phyloP scores from a whole-genome alignment of 495 filamentous ascomycete species.

The Rhizodiscina lignyota region DNA sequence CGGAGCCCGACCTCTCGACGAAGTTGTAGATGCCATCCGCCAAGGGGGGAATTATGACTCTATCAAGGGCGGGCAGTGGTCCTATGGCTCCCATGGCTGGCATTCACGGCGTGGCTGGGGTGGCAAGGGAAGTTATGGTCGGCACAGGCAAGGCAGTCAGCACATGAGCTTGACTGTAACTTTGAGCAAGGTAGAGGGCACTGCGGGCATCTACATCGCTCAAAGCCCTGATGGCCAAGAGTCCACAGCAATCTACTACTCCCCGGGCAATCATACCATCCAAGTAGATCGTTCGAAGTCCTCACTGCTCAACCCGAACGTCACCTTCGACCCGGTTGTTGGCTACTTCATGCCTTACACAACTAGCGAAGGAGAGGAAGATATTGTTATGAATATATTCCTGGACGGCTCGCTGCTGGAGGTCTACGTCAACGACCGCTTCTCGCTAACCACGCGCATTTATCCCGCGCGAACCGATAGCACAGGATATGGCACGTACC shows the following conservation, averaged over 20 bases:
- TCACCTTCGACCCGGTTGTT: slow-evolving; percentile 14
- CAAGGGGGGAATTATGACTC: slow-evolving; percentile 5
- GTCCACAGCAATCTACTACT: slow-evolving; percentile 21
- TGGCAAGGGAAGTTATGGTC: slow-evolving; percentile 3
- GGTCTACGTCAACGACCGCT: slow-evolving; percentile 21
- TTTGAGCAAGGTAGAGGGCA: slow-evolving; percentile 11
- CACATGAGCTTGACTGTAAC: slow-evolving; percentile 17
- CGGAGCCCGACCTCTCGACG: slow-evolving; percentile 20
- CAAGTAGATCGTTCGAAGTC: slow-evolving; percentile 18
- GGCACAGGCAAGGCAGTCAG: slow-evolving; percentile 7
- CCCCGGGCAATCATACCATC: slow-evolving; percentile 18
- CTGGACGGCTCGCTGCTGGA: slow-evolving; percentile 21
- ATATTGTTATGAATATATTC: slow-evolving; percentile 18
- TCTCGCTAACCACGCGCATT: slow-evolving; percentile 21
- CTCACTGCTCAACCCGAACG: slow-evolving; percentile 14
- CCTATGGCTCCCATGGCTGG: too few species aligned
- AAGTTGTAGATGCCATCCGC: slow-evolving; percentile 22
- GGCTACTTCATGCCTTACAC: slow-evolving; percentile 23
- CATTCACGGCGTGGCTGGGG: too few species aligned
- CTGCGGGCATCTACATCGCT: slow-evolving; percentile 15
- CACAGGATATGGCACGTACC: slow-evolving; percentile 18
- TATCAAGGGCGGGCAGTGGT: too few species aligned
- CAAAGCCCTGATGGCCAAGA: slow-evolving; percentile 19
- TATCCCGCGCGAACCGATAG: slow-evolving; percentile 17
- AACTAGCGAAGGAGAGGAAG: slow-evolving; percentile 8